Evolutionary conservation across 2,329 filamentous ascomycete genomes (phyloP).

Genomic region (Coniochaeta sp.): DNA sequence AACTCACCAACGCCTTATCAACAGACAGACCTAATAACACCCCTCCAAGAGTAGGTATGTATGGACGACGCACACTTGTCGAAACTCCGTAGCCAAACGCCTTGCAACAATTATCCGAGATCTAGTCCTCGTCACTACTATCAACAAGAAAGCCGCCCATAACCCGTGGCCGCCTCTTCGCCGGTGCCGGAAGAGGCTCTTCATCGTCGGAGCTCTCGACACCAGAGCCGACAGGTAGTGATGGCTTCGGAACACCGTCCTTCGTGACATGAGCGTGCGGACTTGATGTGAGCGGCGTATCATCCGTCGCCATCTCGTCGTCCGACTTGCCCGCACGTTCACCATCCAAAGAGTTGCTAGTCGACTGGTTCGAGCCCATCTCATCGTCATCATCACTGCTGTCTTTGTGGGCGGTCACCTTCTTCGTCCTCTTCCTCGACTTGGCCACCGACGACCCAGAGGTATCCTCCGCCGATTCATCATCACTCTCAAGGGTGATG

Average conservation of each 20-base stretch:
- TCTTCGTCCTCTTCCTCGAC: conserved; percentile 7
- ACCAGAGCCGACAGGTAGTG: background rate
- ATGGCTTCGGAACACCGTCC: background rate
- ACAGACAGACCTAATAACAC: too few relatives aligned
- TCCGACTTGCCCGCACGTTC: background rate
- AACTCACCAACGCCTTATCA: too few relatives aligned
- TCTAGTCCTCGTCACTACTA: conserved; percentile 49
- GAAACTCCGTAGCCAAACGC: background rate
- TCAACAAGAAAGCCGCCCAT: conserved; percentile 50
- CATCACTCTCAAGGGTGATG: conserved; percentile 21
- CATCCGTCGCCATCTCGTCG: background rate
- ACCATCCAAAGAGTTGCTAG: background rate
- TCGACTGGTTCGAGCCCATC: background rate
- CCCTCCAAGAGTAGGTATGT: too few relatives aligned
- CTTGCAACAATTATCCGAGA: background rate
- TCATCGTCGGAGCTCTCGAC: conserved; percentile 25
- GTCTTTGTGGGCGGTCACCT: conserved; percentile 3
- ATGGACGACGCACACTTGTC: background rate
- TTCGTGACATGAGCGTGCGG: background rate
- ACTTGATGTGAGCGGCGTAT: background rate
- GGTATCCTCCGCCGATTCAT: conserved; percentile 10
- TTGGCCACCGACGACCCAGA: conserved; percentile 3
- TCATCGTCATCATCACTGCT: background rate
- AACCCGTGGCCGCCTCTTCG: conserved; percentile 29
- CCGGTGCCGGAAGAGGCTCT: conserved; percentile 16